Conservation (phyloP, 202 grass and related monocot species). For the Zoysia matrella region DNA sequence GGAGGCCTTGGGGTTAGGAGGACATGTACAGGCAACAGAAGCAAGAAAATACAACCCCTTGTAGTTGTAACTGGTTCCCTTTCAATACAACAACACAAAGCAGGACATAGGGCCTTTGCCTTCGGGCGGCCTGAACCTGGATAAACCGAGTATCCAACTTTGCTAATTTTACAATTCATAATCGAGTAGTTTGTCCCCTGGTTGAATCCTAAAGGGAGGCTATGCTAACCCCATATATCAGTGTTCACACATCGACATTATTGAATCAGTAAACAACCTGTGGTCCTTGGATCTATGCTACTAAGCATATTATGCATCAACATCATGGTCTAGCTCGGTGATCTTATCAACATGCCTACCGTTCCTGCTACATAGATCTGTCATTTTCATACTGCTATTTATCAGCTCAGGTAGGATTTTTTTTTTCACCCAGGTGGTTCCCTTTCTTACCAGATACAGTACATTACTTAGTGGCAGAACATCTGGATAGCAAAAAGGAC, state of each 20-base stretch:
- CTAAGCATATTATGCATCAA: constrained; percentile 21
- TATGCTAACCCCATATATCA: no score
- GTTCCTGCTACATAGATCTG: constrained; percentile 23
- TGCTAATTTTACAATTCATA: no score
- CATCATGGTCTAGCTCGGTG: constrained; percentile 6
- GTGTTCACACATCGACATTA: not conserved
- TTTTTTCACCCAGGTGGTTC: constrained; percentile 3
- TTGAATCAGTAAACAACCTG: not conserved
- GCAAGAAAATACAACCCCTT: no score
- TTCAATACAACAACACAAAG: no score
- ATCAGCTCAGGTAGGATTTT: not conserved
- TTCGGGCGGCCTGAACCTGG: no score
- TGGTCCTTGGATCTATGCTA: not conserved
- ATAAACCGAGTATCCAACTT: no score
- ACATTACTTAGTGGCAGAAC: constrained; percentile 11
- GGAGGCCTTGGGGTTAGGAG: no score
- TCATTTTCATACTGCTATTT: constrained; percentile 8
- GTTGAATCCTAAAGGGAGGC: no score
- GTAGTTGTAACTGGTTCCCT: no score
- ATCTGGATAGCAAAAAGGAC: constrained; percentile 35
- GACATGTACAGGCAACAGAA: no score
- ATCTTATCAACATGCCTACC: constrained; percentile 12
- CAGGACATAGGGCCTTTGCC: no score
- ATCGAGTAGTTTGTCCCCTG: no score
- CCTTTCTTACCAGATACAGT: constrained; percentile 22